These are phyloP conservation scores for Cryptococcus wingfieldii DNA, from an alignment of 1,284 basidiomycete species.

Conservation along the genomic window DNA sequence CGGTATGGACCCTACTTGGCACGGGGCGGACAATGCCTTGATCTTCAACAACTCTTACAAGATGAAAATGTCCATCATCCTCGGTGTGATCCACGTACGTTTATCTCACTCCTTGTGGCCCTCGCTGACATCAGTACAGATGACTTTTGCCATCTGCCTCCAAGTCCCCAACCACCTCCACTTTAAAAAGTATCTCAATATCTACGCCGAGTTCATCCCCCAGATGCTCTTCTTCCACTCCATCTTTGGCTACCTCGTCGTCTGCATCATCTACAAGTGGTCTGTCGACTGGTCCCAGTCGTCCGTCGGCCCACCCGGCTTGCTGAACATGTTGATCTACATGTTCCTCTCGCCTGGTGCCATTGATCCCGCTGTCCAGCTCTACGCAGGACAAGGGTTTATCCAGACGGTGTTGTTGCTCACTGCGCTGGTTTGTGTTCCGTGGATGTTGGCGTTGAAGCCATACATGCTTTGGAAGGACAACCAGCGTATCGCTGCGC, in stretches of 20 bases:
- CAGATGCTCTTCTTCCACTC: slow-evolving; percentile 96
- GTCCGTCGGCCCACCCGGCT: slow-evolving; percentile 70
- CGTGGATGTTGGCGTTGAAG: slow-evolving; percentile 89
- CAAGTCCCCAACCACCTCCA: slow-evolving; percentile 93
- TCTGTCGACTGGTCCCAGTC: slow-evolving; percentile 80
- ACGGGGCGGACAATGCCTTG: slow-evolving; percentile 84
- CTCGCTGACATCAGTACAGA: slow-evolving; percentile 54
- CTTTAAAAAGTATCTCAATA: slow-evolving; percentile 79
- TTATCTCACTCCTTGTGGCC: neutral
- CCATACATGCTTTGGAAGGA: slow-evolving; percentile 94
- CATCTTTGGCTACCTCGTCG: slow-evolving; percentile 93
- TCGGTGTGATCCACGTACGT: slow-evolving; percentile 93
- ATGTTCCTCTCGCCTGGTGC: slow-evolving; percentile 89
- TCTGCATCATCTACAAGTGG: slow-evolving; percentile 99
- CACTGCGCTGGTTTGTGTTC: slow-evolving; percentile 82
- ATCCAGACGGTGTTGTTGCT: slow-evolving; percentile 78
- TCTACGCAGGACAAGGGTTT: slow-evolving; percentile 83
- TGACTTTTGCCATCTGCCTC: slow-evolving; percentile 95
- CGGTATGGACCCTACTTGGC: slow-evolving; percentile 94
- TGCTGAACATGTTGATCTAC: slow-evolving; percentile 91
- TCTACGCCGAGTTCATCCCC: slow-evolving; percentile 92
- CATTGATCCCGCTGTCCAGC: slow-evolving; percentile 64
- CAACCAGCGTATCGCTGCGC: slow-evolving; percentile 73
- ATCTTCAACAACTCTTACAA: slow-evolving; percentile 99
- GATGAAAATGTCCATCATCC: slow-evolving; percentile 99